Conservation (phyloP, 768 basidiomycete species). For the Leccinum obscurum region DNA sequence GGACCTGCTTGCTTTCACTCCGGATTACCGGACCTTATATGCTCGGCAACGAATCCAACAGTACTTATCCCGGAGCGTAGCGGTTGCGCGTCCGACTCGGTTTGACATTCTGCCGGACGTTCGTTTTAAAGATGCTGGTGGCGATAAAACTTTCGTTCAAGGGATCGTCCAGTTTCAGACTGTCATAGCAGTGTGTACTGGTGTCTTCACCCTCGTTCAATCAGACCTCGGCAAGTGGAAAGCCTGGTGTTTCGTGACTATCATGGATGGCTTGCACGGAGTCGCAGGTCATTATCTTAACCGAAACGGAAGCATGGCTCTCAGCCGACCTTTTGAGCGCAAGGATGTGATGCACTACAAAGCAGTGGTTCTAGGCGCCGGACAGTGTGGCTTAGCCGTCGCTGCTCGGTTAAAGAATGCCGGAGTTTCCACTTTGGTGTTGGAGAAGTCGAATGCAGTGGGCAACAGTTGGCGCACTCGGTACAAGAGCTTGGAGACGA, state of each 20-base stretch:
- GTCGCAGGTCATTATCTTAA: neutral
- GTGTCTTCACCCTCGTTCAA: neutral
- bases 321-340: neutral
- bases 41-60: neutral
- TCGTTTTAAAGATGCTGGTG: neutral
- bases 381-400: constrained; percentile 28
- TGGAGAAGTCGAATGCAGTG: constrained; percentile 61
- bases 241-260: neutral
- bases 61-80: neutral
- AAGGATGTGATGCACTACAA: constrained; percentile 1
- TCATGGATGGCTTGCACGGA: neutral
- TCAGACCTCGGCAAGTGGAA: neutral
- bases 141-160: neutral
- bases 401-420: neutral
- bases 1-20: constrained; percentile 1
- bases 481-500: constrained; percentile 52
- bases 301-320: neutral
- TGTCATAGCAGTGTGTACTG: neutral
- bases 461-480: constrained; percentile 69
- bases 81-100: neutral
- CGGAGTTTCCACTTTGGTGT: constrained; percentile 37
- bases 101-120: neutral
- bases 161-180: constrained; percentile 1
- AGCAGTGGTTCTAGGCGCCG: constrained; percentile 53
- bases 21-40: neutral